phyloP scores from a whole-genome alignment of 331 rosid genomes.

The Dryas integrifolia region DNA sequence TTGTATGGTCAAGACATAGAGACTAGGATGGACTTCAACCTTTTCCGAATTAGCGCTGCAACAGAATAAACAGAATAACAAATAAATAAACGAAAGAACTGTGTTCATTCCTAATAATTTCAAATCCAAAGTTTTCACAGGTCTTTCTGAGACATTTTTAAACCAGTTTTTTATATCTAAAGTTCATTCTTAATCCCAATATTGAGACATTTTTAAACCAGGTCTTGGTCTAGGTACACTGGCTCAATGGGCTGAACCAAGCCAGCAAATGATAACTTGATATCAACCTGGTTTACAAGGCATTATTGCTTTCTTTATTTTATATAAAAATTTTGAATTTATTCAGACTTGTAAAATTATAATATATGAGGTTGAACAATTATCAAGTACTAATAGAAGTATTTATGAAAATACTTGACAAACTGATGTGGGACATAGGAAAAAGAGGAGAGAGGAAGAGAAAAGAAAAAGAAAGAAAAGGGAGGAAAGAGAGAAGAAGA shows the following conservation, averaged over 20 bases:
- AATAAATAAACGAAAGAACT: background rate
- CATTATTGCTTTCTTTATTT: background rate
- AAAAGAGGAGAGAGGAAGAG: too few relatives aligned
- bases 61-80: conserved; percentile 12
- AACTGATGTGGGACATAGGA: too few relatives aligned
- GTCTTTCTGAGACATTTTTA: background rate
- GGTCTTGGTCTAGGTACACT: background rate
- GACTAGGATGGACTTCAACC: conserved; percentile 66
- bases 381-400: background rate
- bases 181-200: too few relatives aligned
- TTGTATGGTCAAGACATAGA: conserved; percentile 67
- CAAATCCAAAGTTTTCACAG: background rate
- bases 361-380: background rate
- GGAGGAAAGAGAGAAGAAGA: background rate
- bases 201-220: background rate
- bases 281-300: background rate
- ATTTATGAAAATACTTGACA: too few relatives aligned
- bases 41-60: conserved; percentile 76
- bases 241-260: background rate
- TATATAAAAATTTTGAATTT: background rate
- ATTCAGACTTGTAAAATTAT: background rate
- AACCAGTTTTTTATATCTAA: background rate
- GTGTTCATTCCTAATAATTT: background rate
- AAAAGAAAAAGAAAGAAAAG: background rate
- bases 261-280: conserved; percentile 2